Percentiles rank a stretch among this genome's conserved stretches.
phyloP scores from a whole-genome alignment of 1,139 yeast genomes.

The Waltiozyma sp. region DNA sequence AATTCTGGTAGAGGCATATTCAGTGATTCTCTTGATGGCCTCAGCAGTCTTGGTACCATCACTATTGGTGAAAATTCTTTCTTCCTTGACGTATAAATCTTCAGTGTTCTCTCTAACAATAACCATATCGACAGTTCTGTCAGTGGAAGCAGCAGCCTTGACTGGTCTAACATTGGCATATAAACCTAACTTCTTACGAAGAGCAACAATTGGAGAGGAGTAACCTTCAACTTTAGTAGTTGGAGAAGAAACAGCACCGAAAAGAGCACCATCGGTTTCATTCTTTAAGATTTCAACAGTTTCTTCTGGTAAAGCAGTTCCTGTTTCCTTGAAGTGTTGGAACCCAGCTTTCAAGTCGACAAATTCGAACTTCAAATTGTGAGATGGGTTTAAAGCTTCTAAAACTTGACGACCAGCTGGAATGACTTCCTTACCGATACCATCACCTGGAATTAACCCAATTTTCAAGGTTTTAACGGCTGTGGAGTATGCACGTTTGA shows the following conservation, averaged over 20 bases:
- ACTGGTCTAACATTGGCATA: conserved; percentile 98
- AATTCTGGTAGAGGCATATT: conserved; percentile 73
- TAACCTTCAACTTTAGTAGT: conserved; percentile 89
- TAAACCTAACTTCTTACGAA: conserved; percentile 87
- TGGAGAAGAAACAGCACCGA: conserved; percentile 96
- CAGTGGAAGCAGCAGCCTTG: conserved; percentile 73
- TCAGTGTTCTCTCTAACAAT: conserved; percentile 98
- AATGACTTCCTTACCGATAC: conserved; percentile 94
- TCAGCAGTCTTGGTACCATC: conserved; percentile 86
- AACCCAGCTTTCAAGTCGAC: conserved; percentile 88
- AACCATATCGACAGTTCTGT: conserved; percentile 88
- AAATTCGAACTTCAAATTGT: conserved; percentile 73
- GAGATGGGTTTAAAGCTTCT: conserved; percentile 67
- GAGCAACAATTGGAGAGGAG: conserved; percentile 95
- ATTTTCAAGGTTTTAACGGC: conserved; percentile 26
- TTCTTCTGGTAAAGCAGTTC: conserved; percentile 88
- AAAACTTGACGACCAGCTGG: conserved; percentile 86
- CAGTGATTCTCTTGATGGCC: conserved; percentile 93
- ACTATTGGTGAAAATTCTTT: conserved; percentile 54
- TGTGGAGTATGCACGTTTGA: conserved; percentile 23
- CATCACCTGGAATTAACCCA: conserved; percentile 91
- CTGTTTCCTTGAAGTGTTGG: conserved; percentile 85
- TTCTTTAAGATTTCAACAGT: conserved; percentile 72
- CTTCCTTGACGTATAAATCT: conserved; percentile 92
- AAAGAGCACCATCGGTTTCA: conserved; percentile 92